A percentile compares a stretch with the other conserved stretches of the same genome.
Evolutionary conservation across 2,329 filamentous ascomycete genomes (phyloP).

Genomic region (Colletotrichum theobromicola): DNA sequence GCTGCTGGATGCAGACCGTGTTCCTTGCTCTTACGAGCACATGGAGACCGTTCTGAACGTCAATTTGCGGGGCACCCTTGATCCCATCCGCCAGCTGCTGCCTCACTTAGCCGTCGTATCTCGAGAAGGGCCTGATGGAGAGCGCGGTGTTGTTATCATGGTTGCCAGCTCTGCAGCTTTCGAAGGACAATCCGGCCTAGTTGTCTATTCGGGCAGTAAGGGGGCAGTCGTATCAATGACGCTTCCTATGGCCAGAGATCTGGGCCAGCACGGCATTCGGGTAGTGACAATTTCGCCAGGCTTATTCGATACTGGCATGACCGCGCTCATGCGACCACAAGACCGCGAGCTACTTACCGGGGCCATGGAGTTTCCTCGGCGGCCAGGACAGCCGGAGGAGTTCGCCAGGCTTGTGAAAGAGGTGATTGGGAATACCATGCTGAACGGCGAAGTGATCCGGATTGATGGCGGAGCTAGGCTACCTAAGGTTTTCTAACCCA

Average conservation of each 20-base stretch:
- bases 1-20: background rate
- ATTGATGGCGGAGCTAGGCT: background rate
- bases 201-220: background rate
- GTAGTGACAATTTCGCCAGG: background rate
- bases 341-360: background rate
- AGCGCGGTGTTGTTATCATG: background rate
- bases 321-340: background rate
- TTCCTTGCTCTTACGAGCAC: background rate
- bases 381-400: background rate
- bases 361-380: background rate
- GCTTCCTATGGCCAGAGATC: background rate
- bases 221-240: background rate
- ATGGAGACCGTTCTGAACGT: background rate
- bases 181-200: background rate
- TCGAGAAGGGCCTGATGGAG: background rate
- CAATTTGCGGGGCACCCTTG: background rate
- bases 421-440: background rate
- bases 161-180: background rate
- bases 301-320: background rate
- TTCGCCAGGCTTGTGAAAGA: background rate
- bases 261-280: background rate
- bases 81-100: background rate
- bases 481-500: background rate
- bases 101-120: background rate
- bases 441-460: background rate